Conservation (phyloP, 768 basidiomycete genomes). For the Suillus sp. region DNA sequence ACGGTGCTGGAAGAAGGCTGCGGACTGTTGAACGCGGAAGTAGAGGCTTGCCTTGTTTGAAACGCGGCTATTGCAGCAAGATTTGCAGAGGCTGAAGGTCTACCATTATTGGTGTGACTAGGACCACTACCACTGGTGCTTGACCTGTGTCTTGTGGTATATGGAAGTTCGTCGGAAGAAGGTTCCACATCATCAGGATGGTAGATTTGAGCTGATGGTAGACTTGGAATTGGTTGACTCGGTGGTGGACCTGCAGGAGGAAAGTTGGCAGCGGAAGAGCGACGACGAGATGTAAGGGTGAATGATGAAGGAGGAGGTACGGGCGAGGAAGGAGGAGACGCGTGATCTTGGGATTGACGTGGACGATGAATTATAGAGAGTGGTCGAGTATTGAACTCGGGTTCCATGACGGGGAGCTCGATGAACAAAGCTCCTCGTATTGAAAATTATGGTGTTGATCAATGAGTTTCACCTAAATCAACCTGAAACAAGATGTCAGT, state of each 20-base stretch:
- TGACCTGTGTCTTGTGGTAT: constrained; percentile 36
- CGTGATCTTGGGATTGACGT: constrained; percentile 38
- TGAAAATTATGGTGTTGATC: constrained; percentile 2
- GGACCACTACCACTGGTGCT: constrained; percentile 34
- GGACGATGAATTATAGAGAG: constrained; percentile 31
- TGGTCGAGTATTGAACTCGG: constrained; percentile 33
- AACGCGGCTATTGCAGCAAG: constrained; percentile 63
- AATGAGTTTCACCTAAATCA: constrained; percentile 1
- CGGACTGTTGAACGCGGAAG: constrained; percentile 31
- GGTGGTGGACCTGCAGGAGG: constrained; percentile 75
- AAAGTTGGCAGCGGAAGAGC: constrained; percentile 64
- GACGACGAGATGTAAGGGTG: constrained; percentile 47
- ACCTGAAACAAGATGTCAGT: background rate
- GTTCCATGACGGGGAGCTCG: constrained; percentile 27
- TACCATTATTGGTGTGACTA: constrained; percentile 28
- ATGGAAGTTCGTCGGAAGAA: constrained; percentile 32
- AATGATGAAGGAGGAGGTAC: constrained; percentile 34
- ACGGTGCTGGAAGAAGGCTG: constrained; percentile 24
- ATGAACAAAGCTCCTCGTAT: background rate
- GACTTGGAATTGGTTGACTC: constrained; percentile 69
- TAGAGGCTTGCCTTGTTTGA: constrained; percentile 45
- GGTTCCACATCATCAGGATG: constrained; percentile 22
- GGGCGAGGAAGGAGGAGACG: constrained; percentile 31
- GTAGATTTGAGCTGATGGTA: constrained; percentile 45
- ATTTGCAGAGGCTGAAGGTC: constrained; percentile 48